Percentiles rank a stretch among this genome's conserved stretches.
Evolutionary conservation across 2,329 filamentous ascomycete species (phyloP).

Genomic region (Fusarium longipes): DNA sequence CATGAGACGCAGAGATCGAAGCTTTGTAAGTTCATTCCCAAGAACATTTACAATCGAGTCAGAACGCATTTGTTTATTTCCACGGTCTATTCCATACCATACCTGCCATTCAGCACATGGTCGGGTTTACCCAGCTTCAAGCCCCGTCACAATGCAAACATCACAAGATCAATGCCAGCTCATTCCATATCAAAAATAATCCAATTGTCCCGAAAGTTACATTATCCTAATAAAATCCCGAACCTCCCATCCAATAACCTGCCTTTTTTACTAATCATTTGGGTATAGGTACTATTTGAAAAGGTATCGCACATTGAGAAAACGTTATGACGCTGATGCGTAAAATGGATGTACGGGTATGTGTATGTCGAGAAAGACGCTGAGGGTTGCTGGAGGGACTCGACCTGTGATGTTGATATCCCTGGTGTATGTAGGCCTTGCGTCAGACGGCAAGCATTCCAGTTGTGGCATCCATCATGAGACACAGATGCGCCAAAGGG

Average conservation of each 20-base stretch:
- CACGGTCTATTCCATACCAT: neutral
- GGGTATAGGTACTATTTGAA: constrained; percentile 74
- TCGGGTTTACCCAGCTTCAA: too few relatives aligned
- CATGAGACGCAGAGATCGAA: constrained; percentile 77
- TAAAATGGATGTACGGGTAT: constrained; percentile 38
- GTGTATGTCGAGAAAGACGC: constrained; percentile 12
- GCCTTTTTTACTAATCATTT: constrained; percentile 42
- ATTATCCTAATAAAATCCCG: constrained; percentile 22
- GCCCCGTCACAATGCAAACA: neutral
- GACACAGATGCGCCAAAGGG: constrained; percentile 22
- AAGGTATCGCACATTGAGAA: constrained; percentile 84
- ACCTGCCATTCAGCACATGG: neutral
- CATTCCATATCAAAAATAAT: constrained; percentile 8
- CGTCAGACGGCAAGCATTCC: constrained; percentile 9
- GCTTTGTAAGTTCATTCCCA: constrained; percentile 75
- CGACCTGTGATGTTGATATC: constrained; percentile 6
- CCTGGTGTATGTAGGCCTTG: neutral
- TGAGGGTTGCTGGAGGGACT: constrained; percentile 6
- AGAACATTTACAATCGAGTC: neutral
- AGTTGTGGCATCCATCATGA: constrained; percentile 18
- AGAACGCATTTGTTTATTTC: neutral
- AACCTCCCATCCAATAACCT: constrained; percentile 16
- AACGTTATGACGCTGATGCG: constrained; percentile 73
- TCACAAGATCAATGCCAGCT: neutral
- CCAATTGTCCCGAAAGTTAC: constrained; percentile 18